Base-by-base conservation (phyloP, 129 eudicot species). In the sunflower (Helianthus annuus) region DNA sequence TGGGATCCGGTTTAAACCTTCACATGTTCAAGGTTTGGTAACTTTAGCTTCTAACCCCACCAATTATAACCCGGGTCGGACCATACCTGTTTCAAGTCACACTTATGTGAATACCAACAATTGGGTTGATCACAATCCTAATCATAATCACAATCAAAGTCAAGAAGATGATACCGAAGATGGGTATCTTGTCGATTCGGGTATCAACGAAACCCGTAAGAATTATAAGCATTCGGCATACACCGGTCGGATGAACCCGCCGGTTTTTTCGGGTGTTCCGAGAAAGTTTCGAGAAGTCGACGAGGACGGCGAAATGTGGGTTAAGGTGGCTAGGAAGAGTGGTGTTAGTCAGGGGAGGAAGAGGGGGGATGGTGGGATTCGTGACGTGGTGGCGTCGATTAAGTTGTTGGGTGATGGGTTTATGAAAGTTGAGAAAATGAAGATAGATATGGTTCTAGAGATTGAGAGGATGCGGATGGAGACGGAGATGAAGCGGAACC, bases 401-500 rank as follows among this genome's bases (percentile, higher is more conserved):
- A 83, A 75, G 80, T 19, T 82, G 45, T 66, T 92, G 71, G 96
- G 96, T 51, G 95, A 92, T 15, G 98, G 98, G 56, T 89, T 89
- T 13, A 66, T 92, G 85, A 92, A 78, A 81, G 85, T 92, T 96
- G 98, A 92, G 79, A 83, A 80, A 59, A 86, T 86, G 95, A 92
- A 89, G 85, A 87, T 92, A 68, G 96, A 89, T 2, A 87, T 92
- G 96, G 88, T 89, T 17, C 52, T 84, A 5, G 96, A 92, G 68
- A 85, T 85, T 49, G 96, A 89, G 85, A 80, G 83, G 52, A 81
- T 76, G 78, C 61, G 96, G 42, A 87, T 87, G 87, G 96, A 92
- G 57, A 85, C 82, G 74, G 98, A 92, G 84, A 79, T 92, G 96
- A 92, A 89, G 66, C 81, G 96, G 6, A 92, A 88, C 68, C 85